Evolutionary conservation across 108 stramenopile genomes (phyloP).

Genomic region (Fragilaria crotonensis): DNA sequence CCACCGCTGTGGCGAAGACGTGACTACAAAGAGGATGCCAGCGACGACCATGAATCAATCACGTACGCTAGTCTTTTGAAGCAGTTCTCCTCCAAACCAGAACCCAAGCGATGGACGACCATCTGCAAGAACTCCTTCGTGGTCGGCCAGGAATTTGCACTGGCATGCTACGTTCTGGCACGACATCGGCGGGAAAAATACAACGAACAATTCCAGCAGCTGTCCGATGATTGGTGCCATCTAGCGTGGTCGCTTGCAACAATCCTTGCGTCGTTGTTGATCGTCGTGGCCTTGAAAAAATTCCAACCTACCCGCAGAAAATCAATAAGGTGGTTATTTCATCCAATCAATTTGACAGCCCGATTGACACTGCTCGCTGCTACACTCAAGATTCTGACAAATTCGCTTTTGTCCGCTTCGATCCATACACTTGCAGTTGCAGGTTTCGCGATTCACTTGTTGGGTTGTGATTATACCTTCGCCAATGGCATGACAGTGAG

Average conservation of each 20-base stretch:
- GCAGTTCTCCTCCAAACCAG: not conserved
- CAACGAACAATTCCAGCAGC: constrained; percentile 13
- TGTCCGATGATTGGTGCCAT: constrained; percentile 14
- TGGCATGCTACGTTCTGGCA: constrained; percentile 20
- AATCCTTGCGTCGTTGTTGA: constrained; percentile 28
- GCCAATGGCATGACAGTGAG: constrained; percentile 36
- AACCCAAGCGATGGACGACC: not conserved
- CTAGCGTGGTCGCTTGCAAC: constrained; percentile 14
- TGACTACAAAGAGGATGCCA: not conserved
- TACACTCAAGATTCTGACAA: constrained; percentile 56
- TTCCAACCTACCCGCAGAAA: not conserved
- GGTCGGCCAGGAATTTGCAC: constrained; percentile 66
- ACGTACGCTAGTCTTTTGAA: not conserved
- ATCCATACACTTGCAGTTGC: constrained; percentile 57
- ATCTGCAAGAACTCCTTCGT: constrained; percentile 25
- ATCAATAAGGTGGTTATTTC: constrained; percentile 23
- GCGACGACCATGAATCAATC: not conserved
- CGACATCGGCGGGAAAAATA: constrained; percentile 12
- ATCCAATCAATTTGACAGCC: constrained; percentile 40
- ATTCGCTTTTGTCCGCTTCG: constrained; percentile 71
- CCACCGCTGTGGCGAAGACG: not conserved
- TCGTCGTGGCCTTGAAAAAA: constrained; percentile 17
- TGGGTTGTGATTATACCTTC: constrained; percentile 64
- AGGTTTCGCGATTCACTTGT: constrained; percentile 48
- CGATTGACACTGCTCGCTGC: constrained; percentile 44